These are phyloP conservation scores for Penicillium verrucosum DNA, from an alignment of 2,329 filamentous ascomycete genomes.

Conservation along the genomic window DNA sequence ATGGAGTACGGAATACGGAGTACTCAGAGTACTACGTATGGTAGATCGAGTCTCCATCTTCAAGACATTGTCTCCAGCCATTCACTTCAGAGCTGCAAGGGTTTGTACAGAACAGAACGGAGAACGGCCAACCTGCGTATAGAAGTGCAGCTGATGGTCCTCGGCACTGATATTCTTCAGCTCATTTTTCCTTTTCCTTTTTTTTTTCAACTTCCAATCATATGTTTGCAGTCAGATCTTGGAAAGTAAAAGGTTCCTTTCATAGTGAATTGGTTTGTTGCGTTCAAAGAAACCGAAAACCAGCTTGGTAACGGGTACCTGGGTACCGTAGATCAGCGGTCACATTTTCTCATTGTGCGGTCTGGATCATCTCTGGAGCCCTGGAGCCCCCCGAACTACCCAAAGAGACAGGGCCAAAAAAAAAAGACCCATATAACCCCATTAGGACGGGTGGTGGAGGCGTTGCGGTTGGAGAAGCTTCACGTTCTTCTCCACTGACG, in stretches of 20 bases:
- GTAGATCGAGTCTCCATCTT: slow-evolving; percentile 8
- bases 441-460: neutral
- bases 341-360: slow-evolving; percentile 14
- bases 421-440: slow-evolving; percentile 3
- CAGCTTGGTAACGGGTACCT: neutral
- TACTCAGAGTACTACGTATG: neutral
- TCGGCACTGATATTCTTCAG: slow-evolving; percentile 1
- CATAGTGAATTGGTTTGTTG: slow-evolving; percentile 1
- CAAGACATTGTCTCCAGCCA: slow-evolving; percentile 2
- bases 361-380: slow-evolving; percentile 3
- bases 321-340: slow-evolving; percentile 5
- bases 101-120: neutral
- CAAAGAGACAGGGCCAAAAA: neutral
- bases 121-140: neutral
- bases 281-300: neutral
- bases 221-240: neutral
- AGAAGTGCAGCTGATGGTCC: neutral
- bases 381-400: neutral
- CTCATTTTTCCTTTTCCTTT: neutral
- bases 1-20: neutral
- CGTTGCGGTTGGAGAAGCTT: slow-evolving; percentile 3
- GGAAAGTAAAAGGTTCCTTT: neutral
- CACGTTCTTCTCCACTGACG: slow-evolving; percentile 7
- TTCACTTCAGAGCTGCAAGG: slow-evolving; percentile 13
- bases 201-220: neutral